These are phyloP conservation scores for Leishmania tropica DNA, from an alignment of 208 protist genomes.

Conservation along the genomic window DNA sequence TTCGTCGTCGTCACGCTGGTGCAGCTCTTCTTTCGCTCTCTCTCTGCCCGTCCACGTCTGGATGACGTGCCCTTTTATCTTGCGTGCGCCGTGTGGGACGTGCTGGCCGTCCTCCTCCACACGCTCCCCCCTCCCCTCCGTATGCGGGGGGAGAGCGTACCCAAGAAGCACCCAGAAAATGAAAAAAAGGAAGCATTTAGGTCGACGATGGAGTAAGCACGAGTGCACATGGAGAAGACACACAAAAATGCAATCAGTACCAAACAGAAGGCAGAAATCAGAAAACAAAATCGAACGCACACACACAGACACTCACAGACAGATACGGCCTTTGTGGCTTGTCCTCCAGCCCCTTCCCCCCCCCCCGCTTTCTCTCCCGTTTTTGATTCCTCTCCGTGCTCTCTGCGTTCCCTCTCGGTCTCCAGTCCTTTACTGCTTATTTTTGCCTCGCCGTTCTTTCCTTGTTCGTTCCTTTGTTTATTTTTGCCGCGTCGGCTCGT, in stretches of 20 bases:
- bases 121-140: not conserved
- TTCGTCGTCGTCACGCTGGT: not conserved
- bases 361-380: not conserved
- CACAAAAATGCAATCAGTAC: not conserved
- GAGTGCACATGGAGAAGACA: not conserved
- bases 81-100: not conserved
- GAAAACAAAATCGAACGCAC: not conserved
- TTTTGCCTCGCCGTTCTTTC: not conserved
- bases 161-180: not conserved
- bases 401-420: not conserved
- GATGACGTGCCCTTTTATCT: not conserved
- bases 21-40: not conserved
- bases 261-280: not conserved
- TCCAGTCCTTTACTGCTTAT: not conserved
- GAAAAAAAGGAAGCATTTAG: not conserved
- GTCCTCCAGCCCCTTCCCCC: not conserved
- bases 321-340: not conserved
- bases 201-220: not conserved
- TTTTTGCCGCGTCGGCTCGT: not conserved
- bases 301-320: not conserved
- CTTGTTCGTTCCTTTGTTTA: not conserved
- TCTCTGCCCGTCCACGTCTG: not conserved
- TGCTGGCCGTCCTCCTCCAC: not conserved
- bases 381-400: not conserved
- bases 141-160: not conserved